Base-by-base conservation (phyloP, 176 grass and related monocot species). In the Lolium rigidum region DNA sequence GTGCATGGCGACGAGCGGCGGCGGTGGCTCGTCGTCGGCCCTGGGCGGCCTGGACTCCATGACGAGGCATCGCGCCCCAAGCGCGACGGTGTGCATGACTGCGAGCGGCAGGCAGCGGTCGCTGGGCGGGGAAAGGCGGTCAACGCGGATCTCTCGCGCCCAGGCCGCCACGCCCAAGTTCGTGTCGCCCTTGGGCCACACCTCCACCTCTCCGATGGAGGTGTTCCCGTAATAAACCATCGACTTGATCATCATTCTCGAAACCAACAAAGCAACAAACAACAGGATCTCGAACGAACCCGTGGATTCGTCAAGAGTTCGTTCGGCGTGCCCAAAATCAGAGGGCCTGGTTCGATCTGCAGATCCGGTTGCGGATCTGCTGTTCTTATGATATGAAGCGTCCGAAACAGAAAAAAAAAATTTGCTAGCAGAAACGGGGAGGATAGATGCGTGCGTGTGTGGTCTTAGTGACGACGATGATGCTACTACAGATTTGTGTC, bases 21-120 rank as follows among this genome's bases (percentile, higher is more conserved):
- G 65, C 13, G 97, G 92, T 51, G 90, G 58, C 89, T 84, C 85
- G 41, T 87, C 94, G 73, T 86, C 80, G 56, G 85, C 60, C 70
- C 50, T 78, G 66, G 86, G 64, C 43, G 60, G 87, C 86, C 82
- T 92, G 52, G 93, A 91, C 82, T 99, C 97, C 97, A 99, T 94
- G 87, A 92, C 88, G 92, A 99, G 91, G 90, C 92, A 89, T 77
- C 93, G 70, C 51, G 90, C 90, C 26, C 82, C 87, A 41, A 91
- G 70, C 83, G 94, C 90, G 26, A 96, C 88, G 20, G 92, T 88
- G 69, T 99, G 94, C 82, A 99, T 88, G 50, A 96, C 92, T 25
- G 94, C 92, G 59, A 99, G 97, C 78, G 94, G 97, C 66, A 78
- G 92, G 85, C 97, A 99, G 38, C 97, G 87, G 88, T 99, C 94